These are phyloP conservation scores for Brassica rapa DNA, from an alignment of 345 rosid species.

Conservation along the genomic window DNA sequence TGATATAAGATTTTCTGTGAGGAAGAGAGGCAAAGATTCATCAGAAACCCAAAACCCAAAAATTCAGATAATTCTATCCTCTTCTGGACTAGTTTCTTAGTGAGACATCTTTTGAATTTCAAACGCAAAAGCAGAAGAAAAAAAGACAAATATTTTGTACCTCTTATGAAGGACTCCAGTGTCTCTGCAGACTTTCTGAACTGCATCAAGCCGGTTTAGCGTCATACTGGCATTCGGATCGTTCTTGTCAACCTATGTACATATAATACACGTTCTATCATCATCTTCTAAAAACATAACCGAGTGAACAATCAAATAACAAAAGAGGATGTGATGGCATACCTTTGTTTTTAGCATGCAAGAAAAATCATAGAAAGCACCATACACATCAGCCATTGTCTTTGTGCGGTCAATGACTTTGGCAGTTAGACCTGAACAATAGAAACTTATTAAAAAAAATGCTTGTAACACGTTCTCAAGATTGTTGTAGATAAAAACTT, in stretches of 20 bases:
- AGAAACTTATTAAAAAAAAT: not conserved
- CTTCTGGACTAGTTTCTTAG: constrained; percentile 4
- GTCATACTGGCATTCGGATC: constrained; percentile 77
- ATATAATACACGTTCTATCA: not conserved
- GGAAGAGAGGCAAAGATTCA: constrained; percentile 25
- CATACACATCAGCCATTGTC: constrained; percentile 87
- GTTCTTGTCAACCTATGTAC: constrained; percentile 58
- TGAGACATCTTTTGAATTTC: not conserved
- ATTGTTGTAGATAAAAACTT: not conserved
- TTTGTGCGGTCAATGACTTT: constrained; percentile 78
- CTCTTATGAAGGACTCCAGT: constrained; percentile 62
- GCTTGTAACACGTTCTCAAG: constrained; percentile 16
- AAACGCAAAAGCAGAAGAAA: not conserved
- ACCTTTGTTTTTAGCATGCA: constrained; percentile 77
- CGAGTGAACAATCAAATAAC: not conserved
- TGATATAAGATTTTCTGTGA: constrained; percentile 65
- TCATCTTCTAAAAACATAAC: not conserved
- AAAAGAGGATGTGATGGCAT: constrained; percentile 13
- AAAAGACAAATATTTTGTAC: constrained; percentile 27
- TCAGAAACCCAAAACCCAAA: constrained; percentile 8
- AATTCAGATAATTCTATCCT: not conserved
- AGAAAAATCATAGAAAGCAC: constrained; percentile 79
- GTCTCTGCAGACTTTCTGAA: constrained; percentile 63
- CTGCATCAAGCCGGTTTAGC: constrained; percentile 58
- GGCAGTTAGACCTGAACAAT: constrained; percentile 78